These are phyloP conservation scores for Fusarium cicatricum DNA, from an alignment of 2,329 filamentous ascomycete genomes.

Conservation along the genomic window DNA sequence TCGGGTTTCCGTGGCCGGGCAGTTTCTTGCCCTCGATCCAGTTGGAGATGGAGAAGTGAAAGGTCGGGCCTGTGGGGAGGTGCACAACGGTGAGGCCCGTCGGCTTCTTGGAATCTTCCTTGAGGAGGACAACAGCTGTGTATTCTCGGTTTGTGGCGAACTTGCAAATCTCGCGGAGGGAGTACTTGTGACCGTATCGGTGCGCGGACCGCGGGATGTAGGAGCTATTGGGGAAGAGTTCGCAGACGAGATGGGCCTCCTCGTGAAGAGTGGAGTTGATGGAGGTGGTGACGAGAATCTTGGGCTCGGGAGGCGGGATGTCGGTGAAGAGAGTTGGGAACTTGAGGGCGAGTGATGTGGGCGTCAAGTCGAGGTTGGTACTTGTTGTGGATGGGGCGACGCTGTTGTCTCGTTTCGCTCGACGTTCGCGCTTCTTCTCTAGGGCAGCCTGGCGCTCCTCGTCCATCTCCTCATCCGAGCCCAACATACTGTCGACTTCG, in stretches of 20 bases:
- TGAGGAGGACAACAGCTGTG: constrained; percentile 83
- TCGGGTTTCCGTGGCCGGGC: constrained; percentile 87
- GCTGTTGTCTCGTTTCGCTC: constrained; percentile 58
- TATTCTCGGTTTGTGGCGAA: constrained; percentile 86
- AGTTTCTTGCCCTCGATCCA: constrained; percentile 90
- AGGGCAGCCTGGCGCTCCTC: constrained; percentile 54
- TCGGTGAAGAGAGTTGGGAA: constrained; percentile 71
- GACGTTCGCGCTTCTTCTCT: constrained; percentile 55
- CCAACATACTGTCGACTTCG: constrained; percentile 83
- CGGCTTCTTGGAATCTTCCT: constrained; percentile 88
- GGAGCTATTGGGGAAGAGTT: constrained; percentile 83
- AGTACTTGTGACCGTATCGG: constrained; percentile 88
- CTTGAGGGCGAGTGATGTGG: constrained; percentile 65
- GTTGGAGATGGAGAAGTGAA: constrained; percentile 90
- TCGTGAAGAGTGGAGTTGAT: constrained; percentile 88
- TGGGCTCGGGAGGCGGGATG: constrained; percentile 69
- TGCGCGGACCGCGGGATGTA: constrained; percentile 90
- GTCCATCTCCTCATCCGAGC: constrained; percentile 65
- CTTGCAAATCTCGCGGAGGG: constrained; percentile 85
- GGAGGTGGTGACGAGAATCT: constrained; percentile 91
- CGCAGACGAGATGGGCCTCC: constrained; percentile 79
- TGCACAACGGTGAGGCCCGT: constrained; percentile 85
- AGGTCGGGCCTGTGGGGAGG: constrained; percentile 85
- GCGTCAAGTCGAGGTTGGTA: constrained; percentile 70
- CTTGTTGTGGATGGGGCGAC: constrained; percentile 67